These are phyloP conservation scores for Aureobasidium pullulans DNA, from an alignment of 2,329 filamentous ascomycete genomes.

Conservation along the genomic window DNA sequence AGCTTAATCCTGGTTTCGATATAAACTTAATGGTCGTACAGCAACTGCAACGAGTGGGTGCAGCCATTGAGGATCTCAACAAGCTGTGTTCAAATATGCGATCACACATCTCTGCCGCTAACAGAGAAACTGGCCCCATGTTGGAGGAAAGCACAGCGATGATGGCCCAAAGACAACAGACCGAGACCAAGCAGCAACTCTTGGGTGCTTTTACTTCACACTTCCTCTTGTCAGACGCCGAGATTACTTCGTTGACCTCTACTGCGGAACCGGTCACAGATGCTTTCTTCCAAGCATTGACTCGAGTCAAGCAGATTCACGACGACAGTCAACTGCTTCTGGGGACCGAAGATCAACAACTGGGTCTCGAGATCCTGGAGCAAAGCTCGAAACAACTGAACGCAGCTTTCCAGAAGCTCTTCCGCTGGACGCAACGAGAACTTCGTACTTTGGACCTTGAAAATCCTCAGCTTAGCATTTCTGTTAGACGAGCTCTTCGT, in stretches of 20 bases:
- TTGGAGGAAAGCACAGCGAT: conserved; percentile 70
- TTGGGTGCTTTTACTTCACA: conserved; percentile 70
- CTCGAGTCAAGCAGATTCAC: conserved; percentile 77
- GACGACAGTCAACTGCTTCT: conserved; percentile 83
- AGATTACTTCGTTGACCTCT: conserved; percentile 66
- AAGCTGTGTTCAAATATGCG: conserved; percentile 74
- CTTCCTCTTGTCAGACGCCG: conserved; percentile 78
- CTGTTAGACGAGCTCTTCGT: conserved; percentile 74
- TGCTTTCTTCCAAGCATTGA: conserved; percentile 69
- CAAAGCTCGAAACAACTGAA: conserved; percentile 81
- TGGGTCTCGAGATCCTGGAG: conserved; percentile 87
- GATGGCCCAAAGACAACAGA: conserved; percentile 62
- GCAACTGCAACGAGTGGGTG: conserved; percentile 81
- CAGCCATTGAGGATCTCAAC: conserved; percentile 71
- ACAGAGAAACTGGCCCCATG: conserved; percentile 64
- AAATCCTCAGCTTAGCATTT: conserved; percentile 81
- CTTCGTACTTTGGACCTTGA: conserved; percentile 90
- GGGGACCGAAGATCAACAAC: conserved; percentile 78
- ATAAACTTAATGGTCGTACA: conserved; percentile 30
- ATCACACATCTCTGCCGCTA: conserved; percentile 65
- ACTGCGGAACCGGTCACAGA: conserved; percentile 78
- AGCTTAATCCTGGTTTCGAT: neutral
- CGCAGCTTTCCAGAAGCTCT: conserved; percentile 87
- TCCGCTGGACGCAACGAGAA: conserved; percentile 88
- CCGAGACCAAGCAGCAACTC: conserved; percentile 73